These are phyloP conservation scores for Penicillium sp. DNA, from an alignment of 2,329 filamentous ascomycete species.

Conservation along the genomic window DNA sequence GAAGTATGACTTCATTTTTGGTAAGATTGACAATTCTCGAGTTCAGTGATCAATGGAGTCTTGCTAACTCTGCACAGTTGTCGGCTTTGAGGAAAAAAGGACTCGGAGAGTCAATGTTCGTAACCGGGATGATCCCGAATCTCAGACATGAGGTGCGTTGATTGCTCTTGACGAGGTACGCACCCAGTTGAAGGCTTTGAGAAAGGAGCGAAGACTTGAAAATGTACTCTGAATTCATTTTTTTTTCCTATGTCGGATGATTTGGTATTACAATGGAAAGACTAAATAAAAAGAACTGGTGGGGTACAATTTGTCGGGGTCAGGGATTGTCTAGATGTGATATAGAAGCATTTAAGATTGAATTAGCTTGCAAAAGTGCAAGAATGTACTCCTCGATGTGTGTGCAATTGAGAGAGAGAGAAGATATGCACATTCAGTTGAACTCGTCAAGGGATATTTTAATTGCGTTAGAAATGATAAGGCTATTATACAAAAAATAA, in stretches of 20 bases:
- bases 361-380: neutral
- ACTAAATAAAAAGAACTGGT: neutral
- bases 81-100: neutral
- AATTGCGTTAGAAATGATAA: neutral
- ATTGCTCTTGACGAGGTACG: neutral
- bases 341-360: neutral
- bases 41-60: neutral
- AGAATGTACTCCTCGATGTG: neutral
- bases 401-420: too few relatives aligned
- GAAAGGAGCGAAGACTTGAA: neutral
- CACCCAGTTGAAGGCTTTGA: neutral
- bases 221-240: neutral
- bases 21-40: neutral
- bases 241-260: neutral
- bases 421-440: neutral
- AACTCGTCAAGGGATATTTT: neutral
- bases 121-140: neutral
- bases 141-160: neutral
- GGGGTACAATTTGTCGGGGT: neutral
- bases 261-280: neutral
- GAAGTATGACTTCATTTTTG: neutral
- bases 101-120: neutral
- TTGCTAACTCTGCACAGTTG: neutral
- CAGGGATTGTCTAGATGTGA: neutral
- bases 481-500: constrained; percentile 12